Evolutionary conservation across 352 stramenopile species (phyloP).

Genomic region (Thraustotheca clavata): DNA sequence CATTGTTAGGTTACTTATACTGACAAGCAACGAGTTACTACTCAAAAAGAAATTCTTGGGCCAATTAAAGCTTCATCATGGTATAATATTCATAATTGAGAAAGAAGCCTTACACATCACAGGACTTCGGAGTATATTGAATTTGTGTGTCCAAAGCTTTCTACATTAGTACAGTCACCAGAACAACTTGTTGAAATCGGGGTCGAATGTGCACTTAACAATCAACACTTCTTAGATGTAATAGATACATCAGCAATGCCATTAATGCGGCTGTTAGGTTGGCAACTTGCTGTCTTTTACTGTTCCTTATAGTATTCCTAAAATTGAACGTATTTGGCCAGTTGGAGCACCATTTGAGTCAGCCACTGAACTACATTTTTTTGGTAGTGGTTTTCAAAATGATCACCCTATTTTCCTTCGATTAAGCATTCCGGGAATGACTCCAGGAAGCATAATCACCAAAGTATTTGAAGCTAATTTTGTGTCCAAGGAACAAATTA

Average conservation of each 20-base stretch:
- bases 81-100: not conserved
- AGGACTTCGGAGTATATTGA: conserved; percentile 9
- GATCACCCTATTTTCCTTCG: not conserved
- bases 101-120: not conserved
- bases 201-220: conserved; percentile 15
- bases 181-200: not conserved
- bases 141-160: not conserved
- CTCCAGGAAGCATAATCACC: not conserved
- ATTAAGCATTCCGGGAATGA: conserved; percentile 8
- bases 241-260: not conserved
- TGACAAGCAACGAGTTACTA: not conserved
- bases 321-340: conserved; percentile 16
- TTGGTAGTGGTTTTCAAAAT: conserved; percentile 6
- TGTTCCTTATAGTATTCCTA: not conserved
- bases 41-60: not conserved
- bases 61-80: not conserved
- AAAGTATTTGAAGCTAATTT: not conserved
- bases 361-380: conserved; percentile 13
- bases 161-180: not conserved
- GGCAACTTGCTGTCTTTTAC: not conserved
- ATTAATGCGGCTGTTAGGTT: not conserved
- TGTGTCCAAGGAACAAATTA: conserved; percentile 14
- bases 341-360: conserved; percentile 4
- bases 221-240: conserved; percentile 16
- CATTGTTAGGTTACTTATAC: conserved; percentile 1